Base-by-base conservation (phyloP, 1,284 basidiomycete genomes). In the Somion occarium region DNA sequence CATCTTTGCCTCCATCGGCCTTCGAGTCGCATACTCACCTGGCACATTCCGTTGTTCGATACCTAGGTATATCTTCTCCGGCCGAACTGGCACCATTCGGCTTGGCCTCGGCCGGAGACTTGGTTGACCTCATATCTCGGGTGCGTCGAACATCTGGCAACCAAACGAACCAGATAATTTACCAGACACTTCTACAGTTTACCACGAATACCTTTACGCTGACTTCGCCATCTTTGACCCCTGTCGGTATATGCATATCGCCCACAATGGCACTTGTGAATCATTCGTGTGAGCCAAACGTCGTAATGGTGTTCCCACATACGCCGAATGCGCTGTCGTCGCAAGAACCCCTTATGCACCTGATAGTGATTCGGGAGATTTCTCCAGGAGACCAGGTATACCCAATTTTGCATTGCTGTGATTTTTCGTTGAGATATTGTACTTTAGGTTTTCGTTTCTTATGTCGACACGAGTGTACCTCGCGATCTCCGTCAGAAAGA, bases 201-300 rank as follows among this genome's bases (percentile, higher is more conserved):
- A 78, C 81, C 5, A 88, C 89, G 3, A 98, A 98, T 64, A 87
- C 93, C 0, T 91, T 97, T 64, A 88, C 93, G 0, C 73, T 96
- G 11, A 85, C 91, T 0, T 81, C 85, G 0, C 82, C 88, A 0
- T 75, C 85, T 2, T 71, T 96, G 7, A 77, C 80, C 1, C 86
- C 91, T 0, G 74, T 98, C 41, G 95, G 95, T 13, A 82, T 87
- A 1, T 82, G 85, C 25, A 76, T 95, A 23, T 88, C 90, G 0
- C 92, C 93, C 0, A 59, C 81, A 0, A 73, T 86, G 9, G 93
- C 94, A 0, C 74, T 98, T 26, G 78, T 90, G 58, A 98, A 98
- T 61, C 95, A 98, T 64, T 91, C 92, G 0, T 98, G 95, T 62
- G 77, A 81, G 20, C 94, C 95, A 0, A 96, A 97, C 59, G 91